Evolutionary conservation across 2,329 filamentous ascomycete genomes (phyloP).

Genomic region (Dactylellina cionopaga): DNA sequence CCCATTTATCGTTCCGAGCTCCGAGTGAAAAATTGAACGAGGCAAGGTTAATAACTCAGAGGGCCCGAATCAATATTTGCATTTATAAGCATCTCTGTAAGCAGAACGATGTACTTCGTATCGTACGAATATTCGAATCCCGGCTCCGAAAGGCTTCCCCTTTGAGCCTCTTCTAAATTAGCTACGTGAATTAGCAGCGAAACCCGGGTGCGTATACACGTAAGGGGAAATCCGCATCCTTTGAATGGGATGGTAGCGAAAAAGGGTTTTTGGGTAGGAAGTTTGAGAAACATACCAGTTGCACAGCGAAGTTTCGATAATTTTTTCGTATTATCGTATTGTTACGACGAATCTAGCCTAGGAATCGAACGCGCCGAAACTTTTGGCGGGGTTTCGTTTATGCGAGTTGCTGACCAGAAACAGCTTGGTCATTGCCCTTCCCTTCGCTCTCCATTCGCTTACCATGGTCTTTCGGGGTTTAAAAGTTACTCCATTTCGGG

Average conservation of each 20-base stretch:
- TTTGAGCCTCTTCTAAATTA: background rate
- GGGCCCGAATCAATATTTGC: background rate
- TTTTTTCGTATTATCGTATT: constrained; percentile 33
- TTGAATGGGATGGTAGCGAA: background rate
- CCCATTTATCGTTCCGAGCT: constrained; percentile 3
- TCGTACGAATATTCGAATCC: background rate
- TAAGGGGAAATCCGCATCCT: too few species aligned
- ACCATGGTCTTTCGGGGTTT: too few species aligned
- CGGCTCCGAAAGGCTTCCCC: too few species aligned
- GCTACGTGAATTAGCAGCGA: too few species aligned
- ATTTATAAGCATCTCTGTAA: constrained; percentile 25
- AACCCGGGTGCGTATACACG: too few species aligned
- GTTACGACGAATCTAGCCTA: background rate
- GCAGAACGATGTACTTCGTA: too few species aligned
- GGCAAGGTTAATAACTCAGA: background rate
- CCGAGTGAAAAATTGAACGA: background rate
- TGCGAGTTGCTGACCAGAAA: constrained; percentile 16
- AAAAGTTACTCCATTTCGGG: too few species aligned
- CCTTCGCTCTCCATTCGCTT: too few species aligned
- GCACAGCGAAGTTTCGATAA: too few species aligned
- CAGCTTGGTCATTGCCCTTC: too few species aligned
- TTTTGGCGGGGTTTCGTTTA: background rate
- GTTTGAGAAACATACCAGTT: background rate
- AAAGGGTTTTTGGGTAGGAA: background rate
- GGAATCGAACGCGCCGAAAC: too few species aligned